These are phyloP conservation scores for Microascus cirrosus DNA, from an alignment of 2,329 filamentous ascomycete genomes.

Conservation along the genomic window DNA sequence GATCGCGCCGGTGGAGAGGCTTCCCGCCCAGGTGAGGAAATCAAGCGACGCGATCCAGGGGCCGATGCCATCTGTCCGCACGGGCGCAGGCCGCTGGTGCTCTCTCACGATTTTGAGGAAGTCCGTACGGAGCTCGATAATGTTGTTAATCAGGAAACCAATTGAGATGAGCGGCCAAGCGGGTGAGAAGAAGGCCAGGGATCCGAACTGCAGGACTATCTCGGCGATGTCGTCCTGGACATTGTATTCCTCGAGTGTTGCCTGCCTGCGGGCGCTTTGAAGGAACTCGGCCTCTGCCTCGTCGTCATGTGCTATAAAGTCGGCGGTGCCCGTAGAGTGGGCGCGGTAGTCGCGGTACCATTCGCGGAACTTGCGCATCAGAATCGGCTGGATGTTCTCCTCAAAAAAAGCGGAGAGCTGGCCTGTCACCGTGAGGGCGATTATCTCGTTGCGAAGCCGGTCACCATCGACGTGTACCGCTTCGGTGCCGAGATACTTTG, in stretches of 20 bases:
- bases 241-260: slow-evolving; percentile 57
- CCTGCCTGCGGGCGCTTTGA: slow-evolving; percentile 52
- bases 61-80: slow-evolving; percentile 61
- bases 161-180: slow-evolving; percentile 66
- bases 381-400: slow-evolving; percentile 58
- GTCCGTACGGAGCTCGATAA: slow-evolving; percentile 66
- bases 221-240: slow-evolving; percentile 64
- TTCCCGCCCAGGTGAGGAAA: slow-evolving; percentile 62
- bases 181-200: slow-evolving; percentile 61
- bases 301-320: slow-evolving; percentile 40
- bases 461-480: slow-evolving; percentile 55
- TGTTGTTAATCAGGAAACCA: slow-evolving; percentile 66
- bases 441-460: slow-evolving; percentile 59
- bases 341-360: slow-evolving; percentile 29
- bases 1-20: slow-evolving; percentile 59
- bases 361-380: slow-evolving; percentile 46
- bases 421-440: slow-evolving; percentile 63
- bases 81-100: slow-evolving; percentile 58
- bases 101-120: slow-evolving; percentile 68
- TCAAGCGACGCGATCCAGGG: slow-evolving; percentile 60
- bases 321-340: slow-evolving; percentile 23
- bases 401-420: slow-evolving; percentile 62
- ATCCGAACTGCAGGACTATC: slow-evolving; percentile 64
- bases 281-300: slow-evolving; percentile 55
- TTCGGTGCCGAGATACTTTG: slow-evolving; percentile 32